Conservation (phyloP, 2,329 filamentous ascomycete genomes). For the Alternaria infectoria region DNA sequence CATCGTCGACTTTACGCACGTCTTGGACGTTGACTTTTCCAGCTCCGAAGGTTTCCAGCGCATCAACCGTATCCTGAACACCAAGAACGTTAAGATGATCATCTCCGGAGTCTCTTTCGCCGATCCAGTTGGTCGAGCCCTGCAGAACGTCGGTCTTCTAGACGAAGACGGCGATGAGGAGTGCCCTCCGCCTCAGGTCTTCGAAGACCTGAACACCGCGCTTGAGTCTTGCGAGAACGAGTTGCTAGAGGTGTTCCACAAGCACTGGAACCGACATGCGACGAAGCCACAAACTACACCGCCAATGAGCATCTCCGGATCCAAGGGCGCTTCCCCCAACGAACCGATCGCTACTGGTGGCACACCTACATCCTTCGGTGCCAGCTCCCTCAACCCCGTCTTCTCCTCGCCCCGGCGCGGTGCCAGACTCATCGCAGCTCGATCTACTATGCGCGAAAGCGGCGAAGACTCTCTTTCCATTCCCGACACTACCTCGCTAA, state of each 20-base stretch:
- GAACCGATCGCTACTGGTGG: conserved; percentile 24
- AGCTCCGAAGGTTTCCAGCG: conserved; percentile 94
- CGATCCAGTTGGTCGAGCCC: conserved; percentile 75
- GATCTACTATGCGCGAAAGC: conserved; percentile 70
- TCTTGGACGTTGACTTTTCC: conserved; percentile 93
- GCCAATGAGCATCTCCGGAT: conserved; percentile 41
- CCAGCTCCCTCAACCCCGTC: conserved; percentile 57
- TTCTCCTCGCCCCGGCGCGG: conserved; percentile 80
- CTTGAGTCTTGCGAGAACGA: conserved; percentile 96
- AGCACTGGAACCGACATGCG: conserved; percentile 43
- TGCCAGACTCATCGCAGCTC: conserved; percentile 79
- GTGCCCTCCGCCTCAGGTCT: conserved; percentile 64
- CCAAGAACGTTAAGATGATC: conserved; percentile 79
- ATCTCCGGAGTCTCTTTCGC: conserved; percentile 82
- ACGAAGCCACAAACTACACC: conserved; percentile 49
- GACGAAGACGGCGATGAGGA: conserved; percentile 71
- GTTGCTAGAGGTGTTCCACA: conserved; percentile 70
- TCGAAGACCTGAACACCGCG: conserved; percentile 89
- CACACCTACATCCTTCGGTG: conserved; percentile 32
- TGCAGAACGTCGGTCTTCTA: conserved; percentile 84
- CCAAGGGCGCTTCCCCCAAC: conserved; percentile 12
- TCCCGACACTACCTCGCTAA: conserved; percentile 15
- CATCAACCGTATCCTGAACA: conserved; percentile 81
- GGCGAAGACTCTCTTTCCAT: conserved; percentile 22
- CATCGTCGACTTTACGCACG: conserved; percentile 85